Percentiles rank a stretch among this genome's conserved stretches.
Evolutionary conservation across 2,329 filamentous ascomycete species (phyloP).

Genomic region (Aspergillus fructus): DNA sequence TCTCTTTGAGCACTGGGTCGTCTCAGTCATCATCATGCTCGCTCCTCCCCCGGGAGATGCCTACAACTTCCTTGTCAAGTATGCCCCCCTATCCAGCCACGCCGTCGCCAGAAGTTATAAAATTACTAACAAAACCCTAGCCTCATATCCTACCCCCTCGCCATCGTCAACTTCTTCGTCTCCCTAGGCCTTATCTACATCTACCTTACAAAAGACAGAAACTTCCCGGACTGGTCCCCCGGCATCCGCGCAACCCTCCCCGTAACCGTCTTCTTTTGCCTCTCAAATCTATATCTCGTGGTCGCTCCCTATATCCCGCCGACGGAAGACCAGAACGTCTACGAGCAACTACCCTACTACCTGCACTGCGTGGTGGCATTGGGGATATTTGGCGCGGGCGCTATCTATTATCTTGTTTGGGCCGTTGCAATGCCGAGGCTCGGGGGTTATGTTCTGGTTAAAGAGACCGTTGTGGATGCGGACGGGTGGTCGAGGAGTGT

Average conservation of each 20-base stretch:
- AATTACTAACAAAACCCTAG: slow-evolving; percentile 18
- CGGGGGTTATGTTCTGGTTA: slow-evolving; percentile 53
- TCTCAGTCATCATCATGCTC: slow-evolving; percentile 64
- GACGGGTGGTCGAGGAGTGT: slow-evolving; percentile 64
- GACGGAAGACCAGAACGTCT: slow-evolving; percentile 49
- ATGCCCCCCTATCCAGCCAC: slow-evolving; percentile 15
- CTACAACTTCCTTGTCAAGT: slow-evolving; percentile 61
- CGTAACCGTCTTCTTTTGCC: slow-evolving; percentile 52
- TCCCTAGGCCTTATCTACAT: slow-evolving; percentile 50
- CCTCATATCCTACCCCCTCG: slow-evolving; percentile 41
- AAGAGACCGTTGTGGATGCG: slow-evolving; percentile 55
- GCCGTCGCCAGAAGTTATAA: not conserved
- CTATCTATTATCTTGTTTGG: slow-evolving; percentile 54
- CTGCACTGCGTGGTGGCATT: slow-evolving; percentile 55
- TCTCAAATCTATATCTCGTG: slow-evolving; percentile 54
- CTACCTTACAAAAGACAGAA: slow-evolving; percentile 38
- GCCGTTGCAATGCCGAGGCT: slow-evolving; percentile 48
- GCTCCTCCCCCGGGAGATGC: slow-evolving; percentile 67
- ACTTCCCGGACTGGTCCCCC: slow-evolving; percentile 48
- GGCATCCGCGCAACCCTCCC: slow-evolving; percentile 52
- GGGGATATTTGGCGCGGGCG: slow-evolving; percentile 50
- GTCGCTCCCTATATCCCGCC: slow-evolving; percentile 55
- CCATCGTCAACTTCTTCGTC: slow-evolving; percentile 54
- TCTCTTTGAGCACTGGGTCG: slow-evolving; percentile 63
- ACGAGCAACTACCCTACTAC: slow-evolving; percentile 54